phyloP scores from a whole-genome alignment of 2,329 filamentous ascomycete species.

The Fusarium vanettenii region DNA sequence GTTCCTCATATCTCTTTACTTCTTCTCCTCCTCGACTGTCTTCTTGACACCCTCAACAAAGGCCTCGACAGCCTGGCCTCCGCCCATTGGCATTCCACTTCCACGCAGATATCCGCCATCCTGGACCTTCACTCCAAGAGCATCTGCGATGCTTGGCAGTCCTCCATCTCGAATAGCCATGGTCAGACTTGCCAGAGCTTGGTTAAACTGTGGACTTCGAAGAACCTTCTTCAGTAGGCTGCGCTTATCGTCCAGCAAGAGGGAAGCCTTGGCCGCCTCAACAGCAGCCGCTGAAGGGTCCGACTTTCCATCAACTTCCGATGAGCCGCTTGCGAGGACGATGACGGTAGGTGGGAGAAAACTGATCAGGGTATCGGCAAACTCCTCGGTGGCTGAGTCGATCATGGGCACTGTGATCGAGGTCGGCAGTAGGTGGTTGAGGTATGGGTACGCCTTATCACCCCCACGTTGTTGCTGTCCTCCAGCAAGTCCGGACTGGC shows the following conservation, averaged over 20 bases:
- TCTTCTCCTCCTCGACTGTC: conserved; percentile 72
- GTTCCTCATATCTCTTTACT: conserved; percentile 2
- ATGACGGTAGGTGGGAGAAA: conserved; percentile 84
- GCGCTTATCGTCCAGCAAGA: conserved; percentile 83
- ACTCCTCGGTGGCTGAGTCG: conserved; percentile 70
- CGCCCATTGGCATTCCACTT: conserved; percentile 85
- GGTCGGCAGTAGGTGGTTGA: conserved; percentile 86
- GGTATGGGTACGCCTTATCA: conserved; percentile 79
- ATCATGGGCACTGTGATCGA: conserved; percentile 82
- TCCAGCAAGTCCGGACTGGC: conserved; percentile 57
- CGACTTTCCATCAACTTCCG: conserved; percentile 66
- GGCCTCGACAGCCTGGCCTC: conserved; percentile 87
- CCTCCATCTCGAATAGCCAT: conserved; percentile 91
- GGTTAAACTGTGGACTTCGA: conserved; percentile 89
- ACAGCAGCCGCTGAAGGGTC: conserved; percentile 77
- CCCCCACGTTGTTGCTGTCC: conserved; percentile 48
- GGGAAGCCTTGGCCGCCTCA: conserved; percentile 78
- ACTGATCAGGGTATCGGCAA: conserved; percentile 79
- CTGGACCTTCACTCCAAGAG: conserved; percentile 81
- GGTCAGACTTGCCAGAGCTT: conserved; percentile 86
- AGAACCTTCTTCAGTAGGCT: conserved; percentile 83
- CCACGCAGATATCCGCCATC: conserved; percentile 86
- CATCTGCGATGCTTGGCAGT: conserved; percentile 88
- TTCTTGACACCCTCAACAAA: conserved; percentile 92
- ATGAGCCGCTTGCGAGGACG: conserved; percentile 75